Conservation (phyloP, 1,139 yeast species). For the Groenewaldozyma auringiensis region DNA sequence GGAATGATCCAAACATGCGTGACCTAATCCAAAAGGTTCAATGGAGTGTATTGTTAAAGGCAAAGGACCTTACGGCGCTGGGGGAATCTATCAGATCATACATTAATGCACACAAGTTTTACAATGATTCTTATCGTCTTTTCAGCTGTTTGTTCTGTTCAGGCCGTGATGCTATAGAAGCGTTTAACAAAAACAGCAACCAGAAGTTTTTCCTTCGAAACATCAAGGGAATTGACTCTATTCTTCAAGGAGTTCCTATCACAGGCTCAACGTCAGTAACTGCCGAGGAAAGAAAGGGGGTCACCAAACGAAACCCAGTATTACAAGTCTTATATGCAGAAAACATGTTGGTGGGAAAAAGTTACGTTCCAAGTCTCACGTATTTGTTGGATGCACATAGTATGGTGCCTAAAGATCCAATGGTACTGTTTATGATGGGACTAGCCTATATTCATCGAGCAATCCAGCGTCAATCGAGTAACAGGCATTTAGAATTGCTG, state of each 20-base stretch:
- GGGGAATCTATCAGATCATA: slow-evolving; percentile 55
- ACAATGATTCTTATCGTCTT: slow-evolving; percentile 57
- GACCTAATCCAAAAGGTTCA: slow-evolving; percentile 56
- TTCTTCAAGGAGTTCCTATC: slow-evolving; percentile 45
- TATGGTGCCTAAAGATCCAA: slow-evolving; percentile 57
- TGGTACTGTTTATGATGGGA: slow-evolving; percentile 66
- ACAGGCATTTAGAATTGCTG: slow-evolving; percentile 76
- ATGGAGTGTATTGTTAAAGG: slow-evolving; percentile 54
- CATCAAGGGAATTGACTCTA: slow-evolving; percentile 76
- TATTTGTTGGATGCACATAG: slow-evolving; percentile 47
- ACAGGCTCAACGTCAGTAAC: slow-evolving; percentile 69
- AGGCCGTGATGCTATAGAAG: slow-evolving; percentile 49
- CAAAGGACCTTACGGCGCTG: slow-evolving; percentile 45
- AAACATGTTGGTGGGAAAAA: slow-evolving; percentile 71
- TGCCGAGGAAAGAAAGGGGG: slow-evolving; percentile 39
- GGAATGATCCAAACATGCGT: slow-evolving; percentile 35
- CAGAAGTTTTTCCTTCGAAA: slow-evolving; percentile 88
- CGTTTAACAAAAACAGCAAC: slow-evolving; percentile 68
- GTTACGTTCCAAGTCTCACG: slow-evolving; percentile 68
- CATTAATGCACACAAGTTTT: slow-evolving; percentile 64
- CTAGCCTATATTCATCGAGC: slow-evolving; percentile 85
- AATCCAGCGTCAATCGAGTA: slow-evolving; percentile 79
- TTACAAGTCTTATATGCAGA: slow-evolving; percentile 72
- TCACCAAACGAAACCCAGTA: slow-evolving; percentile 50
- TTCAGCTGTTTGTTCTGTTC: slow-evolving; percentile 64